Evolutionary conservation across 2,329 filamentous ascomycete genomes (phyloP).

Genomic region (Hypoxylon sp.): DNA sequence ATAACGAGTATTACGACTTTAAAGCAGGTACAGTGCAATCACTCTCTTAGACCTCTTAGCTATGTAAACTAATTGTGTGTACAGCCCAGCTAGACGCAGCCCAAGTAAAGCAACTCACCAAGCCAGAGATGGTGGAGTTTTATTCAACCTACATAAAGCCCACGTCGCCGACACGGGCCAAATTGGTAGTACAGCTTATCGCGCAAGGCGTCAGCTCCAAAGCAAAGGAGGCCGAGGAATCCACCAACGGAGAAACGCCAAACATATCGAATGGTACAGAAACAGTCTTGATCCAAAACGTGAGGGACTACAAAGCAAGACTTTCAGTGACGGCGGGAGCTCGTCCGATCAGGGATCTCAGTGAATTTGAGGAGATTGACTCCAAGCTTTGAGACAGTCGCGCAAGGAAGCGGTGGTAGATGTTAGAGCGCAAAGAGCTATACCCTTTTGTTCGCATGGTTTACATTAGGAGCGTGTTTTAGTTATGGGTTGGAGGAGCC

Average conservation of each 20-base stretch:
- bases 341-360: slow-evolving; percentile 78
- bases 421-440: slow-evolving; percentile 34
- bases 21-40: slow-evolving; percentile 73
- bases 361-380: slow-evolving; percentile 87
- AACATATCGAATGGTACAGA: slow-evolving; percentile 62
- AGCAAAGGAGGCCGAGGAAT: slow-evolving; percentile 58
- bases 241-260: slow-evolving; percentile 52
- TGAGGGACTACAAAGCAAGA: slow-evolving; percentile 82
- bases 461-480: slow-evolving; percentile 15
- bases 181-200: slow-evolving; percentile 84
- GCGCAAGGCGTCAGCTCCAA: slow-evolving; percentile 72
- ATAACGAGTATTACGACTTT: slow-evolving; percentile 90
- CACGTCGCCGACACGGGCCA: slow-evolving; percentile 78
- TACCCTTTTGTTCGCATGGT: slow-evolving; percentile 32
- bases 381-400: slow-evolving; percentile 77
- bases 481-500: slow-evolving; percentile 1
- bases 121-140: slow-evolving; percentile 83
- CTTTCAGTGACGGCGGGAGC: slow-evolving; percentile 80
- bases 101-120: slow-evolving; percentile 79
- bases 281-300: slow-evolving; percentile 78
- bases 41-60: not conserved
- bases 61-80: slow-evolving; percentile 39
- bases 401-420: slow-evolving; percentile 24
- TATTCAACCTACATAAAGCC: slow-evolving; percentile 83
- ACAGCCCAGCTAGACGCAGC: slow-evolving; percentile 81